A percentile compares a stretch with the other conserved stretches of the same genome.
phyloP scores from a whole-genome alignment of 306 rosid species.

The Begonia peltatifolia region DNA sequence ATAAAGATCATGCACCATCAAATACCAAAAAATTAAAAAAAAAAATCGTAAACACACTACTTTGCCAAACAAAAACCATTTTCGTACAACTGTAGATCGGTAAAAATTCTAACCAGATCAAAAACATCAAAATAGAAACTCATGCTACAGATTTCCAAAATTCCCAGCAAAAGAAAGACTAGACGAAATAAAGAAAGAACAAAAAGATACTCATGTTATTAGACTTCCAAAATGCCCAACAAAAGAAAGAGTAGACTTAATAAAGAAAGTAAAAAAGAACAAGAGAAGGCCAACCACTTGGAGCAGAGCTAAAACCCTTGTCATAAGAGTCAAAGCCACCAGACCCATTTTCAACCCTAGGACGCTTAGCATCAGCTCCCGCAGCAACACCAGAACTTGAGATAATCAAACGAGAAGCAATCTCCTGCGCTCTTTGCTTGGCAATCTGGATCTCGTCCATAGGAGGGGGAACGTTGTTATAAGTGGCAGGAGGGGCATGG shows the following conservation, averaged over 20 bases:
- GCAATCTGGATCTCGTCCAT: slow-evolving; percentile 63
- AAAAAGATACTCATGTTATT: too few relatives aligned
- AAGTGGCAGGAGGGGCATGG: slow-evolving; percentile 24
- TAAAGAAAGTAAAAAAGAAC: too few relatives aligned
- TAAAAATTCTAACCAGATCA: too few relatives aligned
- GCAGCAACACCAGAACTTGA: slow-evolving; percentile 10
- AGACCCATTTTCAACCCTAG: slow-evolving; percentile 61
- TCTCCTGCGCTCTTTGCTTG: slow-evolving; percentile 91
- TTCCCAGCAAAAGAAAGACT: too few relatives aligned
- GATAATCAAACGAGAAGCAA: slow-evolving; percentile 66
- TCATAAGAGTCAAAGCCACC: slow-evolving; percentile 57
- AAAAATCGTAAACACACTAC: too few relatives aligned
- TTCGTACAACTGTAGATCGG: too few relatives aligned
- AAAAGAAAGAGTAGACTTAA: too few relatives aligned
- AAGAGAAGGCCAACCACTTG: slow-evolving; percentile 10
- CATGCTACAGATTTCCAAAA: neutral
- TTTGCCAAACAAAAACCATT: too few relatives aligned
- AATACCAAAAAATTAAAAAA: neutral
- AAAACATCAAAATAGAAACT: too few relatives aligned
- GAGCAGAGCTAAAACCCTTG: slow-evolving; percentile 29
- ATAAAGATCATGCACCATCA: neutral
- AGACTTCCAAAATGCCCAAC: too few relatives aligned
- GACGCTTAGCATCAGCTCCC: slow-evolving; percentile 48
- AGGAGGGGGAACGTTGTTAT: slow-evolving; percentile 59
- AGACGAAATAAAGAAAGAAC: too few relatives aligned